Evolutionary conservation across 805 yeast genomes (phyloP).

Genomic region (Candida succiphila): DNA sequence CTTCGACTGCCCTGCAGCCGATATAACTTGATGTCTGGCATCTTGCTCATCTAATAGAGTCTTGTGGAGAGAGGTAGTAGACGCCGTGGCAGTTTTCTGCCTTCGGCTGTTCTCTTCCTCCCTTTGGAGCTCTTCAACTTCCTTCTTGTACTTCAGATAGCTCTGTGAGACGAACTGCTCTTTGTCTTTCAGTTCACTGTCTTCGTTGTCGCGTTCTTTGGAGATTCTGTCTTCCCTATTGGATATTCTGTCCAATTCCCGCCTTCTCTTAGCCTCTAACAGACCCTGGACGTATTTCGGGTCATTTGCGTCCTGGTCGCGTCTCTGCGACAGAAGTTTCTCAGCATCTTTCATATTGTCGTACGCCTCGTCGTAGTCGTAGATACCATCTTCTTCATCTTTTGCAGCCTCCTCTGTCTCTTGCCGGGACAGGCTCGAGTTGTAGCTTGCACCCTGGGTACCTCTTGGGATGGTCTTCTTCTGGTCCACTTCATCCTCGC

Average conservation of each 20-base stretch:
- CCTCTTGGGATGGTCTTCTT: too few relatives aligned
- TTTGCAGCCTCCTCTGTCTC: too few relatives aligned
- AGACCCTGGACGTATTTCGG: constrained; percentile 29
- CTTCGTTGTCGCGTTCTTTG: constrained; percentile 29
- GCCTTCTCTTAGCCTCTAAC: constrained; percentile 30
- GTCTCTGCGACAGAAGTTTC: constrained; percentile 11
- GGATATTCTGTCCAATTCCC: constrained; percentile 36
- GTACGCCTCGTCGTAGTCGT: constrained; percentile 33
- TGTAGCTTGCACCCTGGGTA: too few relatives aligned
- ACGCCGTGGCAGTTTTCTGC: constrained; percentile 2
- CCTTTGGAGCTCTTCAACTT: constrained; percentile 7
- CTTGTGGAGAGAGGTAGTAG: background rate
- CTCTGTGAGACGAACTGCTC: constrained; percentile 39
- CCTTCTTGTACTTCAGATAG: constrained; percentile 30
- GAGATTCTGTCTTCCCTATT: constrained; percentile 27
- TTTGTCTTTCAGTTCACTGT: constrained; percentile 25
- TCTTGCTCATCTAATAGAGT: constrained; percentile 2
- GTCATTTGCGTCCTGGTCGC: constrained; percentile 7
- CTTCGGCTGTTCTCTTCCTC: background rate
- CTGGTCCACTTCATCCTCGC: too few relatives aligned
- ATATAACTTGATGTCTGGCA: constrained; percentile 2
- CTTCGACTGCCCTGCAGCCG: constrained; percentile 1
- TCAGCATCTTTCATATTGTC: constrained; percentile 27
- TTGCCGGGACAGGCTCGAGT: too few relatives aligned
- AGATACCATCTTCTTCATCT: background rate